Conservation (phyloP, 441 rosid genomes). For the Populus hybrid region DNA sequence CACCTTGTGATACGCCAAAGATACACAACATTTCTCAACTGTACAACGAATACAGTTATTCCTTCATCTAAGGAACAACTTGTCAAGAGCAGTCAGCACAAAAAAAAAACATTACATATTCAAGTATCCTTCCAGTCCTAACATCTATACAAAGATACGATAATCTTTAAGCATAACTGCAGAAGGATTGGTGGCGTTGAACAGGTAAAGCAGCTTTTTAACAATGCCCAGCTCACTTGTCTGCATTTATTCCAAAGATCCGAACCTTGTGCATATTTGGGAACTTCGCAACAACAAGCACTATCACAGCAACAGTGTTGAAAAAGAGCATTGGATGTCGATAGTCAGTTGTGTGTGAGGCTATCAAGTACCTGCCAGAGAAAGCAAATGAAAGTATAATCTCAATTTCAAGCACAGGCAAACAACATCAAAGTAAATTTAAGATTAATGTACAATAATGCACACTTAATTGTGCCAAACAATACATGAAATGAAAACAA, state of each 20-base stretch:
- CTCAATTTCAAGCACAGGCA: neutral
- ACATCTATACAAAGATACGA: conserved; percentile 32
- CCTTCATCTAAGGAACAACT: conserved; percentile 11
- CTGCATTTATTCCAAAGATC: conserved; percentile 89
- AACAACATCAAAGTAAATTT: neutral
- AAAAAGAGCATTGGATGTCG: conserved; percentile 86
- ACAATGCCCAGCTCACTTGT: conserved; percentile 34
- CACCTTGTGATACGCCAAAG: conserved; percentile 7
- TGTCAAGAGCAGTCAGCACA: conserved; percentile 21
- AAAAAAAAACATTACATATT: conserved; percentile 20
- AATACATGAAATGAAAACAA: neutral
- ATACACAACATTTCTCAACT: conserved; percentile 30
- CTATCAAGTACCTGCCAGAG: conserved; percentile 73
- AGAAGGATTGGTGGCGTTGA: conserved; percentile 17
- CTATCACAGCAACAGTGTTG: conserved; percentile 73
- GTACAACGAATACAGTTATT: conserved; percentile 36
- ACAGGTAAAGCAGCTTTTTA: conserved; percentile 11
- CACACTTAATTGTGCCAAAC: neutral
- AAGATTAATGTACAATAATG: neutral
- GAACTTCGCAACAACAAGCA: conserved; percentile 90
- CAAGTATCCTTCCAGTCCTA: conserved; percentile 24
- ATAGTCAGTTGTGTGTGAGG: conserved; percentile 93
- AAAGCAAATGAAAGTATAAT: neutral
- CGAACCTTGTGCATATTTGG: conserved; percentile 98
- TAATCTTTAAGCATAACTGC: conserved; percentile 21